phyloP scores from a whole-genome alignment of 106 monocot species.

The Dendrobium huoshanense region DNA sequence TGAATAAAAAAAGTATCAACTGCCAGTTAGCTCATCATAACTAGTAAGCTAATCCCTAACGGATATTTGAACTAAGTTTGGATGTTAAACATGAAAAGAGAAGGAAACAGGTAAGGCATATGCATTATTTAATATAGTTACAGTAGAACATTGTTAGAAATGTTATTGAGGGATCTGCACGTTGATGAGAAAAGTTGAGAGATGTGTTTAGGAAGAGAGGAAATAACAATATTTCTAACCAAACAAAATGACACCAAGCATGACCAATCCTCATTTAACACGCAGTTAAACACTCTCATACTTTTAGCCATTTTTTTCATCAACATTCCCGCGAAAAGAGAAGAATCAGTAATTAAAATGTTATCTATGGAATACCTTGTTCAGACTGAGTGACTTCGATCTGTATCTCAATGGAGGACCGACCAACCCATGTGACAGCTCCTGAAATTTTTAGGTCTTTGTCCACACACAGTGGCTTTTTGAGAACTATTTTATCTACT shows the following conservation, averaged over 20 bases:
- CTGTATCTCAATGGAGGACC: conserved; percentile 86
- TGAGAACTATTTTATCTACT: conserved; percentile 90
- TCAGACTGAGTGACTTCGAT: conserved; percentile 77
- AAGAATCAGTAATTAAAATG: background rate
- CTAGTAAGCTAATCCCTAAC: background rate
- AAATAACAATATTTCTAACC: too few species aligned
- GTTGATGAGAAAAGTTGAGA: background rate
- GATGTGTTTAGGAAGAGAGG: too few species aligned
- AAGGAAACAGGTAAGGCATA: background rate
- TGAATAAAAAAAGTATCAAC: background rate
- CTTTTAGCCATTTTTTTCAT: too few species aligned
- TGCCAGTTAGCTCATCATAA: background rate
- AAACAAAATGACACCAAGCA: too few species aligned
- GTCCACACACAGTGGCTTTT: conserved; percentile 81
- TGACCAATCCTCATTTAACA: too few species aligned
- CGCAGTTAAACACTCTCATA: too few species aligned
- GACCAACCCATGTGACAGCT: conserved; percentile 90
- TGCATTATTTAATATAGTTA: background rate
- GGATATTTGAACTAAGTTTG: background rate
- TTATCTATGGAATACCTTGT: conserved; percentile 28
- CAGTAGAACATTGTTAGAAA: background rate
- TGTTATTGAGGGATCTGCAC: background rate
- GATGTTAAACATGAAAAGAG: background rate
- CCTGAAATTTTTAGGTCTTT: conserved; percentile 78
- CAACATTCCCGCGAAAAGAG: too few species aligned